These are phyloP conservation scores for Russula emetica DNA, from an alignment of 768 basidiomycete genomes.

Conservation along the genomic window DNA sequence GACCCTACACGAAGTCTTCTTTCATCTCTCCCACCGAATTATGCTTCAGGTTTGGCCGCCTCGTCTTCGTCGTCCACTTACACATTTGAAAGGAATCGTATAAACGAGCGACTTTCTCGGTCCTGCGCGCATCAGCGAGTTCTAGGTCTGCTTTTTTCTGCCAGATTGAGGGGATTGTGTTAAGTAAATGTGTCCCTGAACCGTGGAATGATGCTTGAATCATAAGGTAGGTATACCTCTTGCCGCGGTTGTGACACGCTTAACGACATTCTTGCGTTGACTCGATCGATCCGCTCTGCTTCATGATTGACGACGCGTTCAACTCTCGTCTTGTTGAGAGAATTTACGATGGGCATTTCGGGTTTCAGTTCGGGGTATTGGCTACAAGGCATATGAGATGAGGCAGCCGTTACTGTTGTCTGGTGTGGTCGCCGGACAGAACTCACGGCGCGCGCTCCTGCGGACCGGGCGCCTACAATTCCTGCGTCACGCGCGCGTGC, in stretches of 20 bases:
- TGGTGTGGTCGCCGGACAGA: no score
- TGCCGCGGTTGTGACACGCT: slow-evolving; percentile 58
- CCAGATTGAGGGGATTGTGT: not conserved
- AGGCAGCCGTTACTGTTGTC: no score
- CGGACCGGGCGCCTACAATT: no score
- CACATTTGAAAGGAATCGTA: slow-evolving; percentile 78
- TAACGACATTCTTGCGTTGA: slow-evolving; percentile 65
- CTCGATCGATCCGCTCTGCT: slow-evolving; percentile 73
- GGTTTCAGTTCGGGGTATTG: slow-evolving; percentile 58
- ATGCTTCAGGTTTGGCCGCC: slow-evolving; percentile 39
- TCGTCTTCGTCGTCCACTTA: slow-evolving; percentile 49
- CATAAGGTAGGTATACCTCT: slow-evolving; percentile 44
- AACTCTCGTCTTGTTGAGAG: slow-evolving; percentile 88
- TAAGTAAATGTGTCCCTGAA: not conserved
- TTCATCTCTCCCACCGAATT: slow-evolving; percentile 72
- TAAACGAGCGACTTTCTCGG: slow-evolving; percentile 78
- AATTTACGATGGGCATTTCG: slow-evolving; percentile 82
- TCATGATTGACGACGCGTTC: slow-evolving; percentile 88
- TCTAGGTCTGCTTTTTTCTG: slow-evolving; percentile 80
- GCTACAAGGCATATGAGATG: slow-evolving; percentile 41
- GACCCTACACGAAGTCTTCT: slow-evolving; percentile 76
- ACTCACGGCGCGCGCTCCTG: no score
- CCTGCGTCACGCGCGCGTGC: no score
- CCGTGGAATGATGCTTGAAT: not conserved
- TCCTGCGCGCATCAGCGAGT: slow-evolving; percentile 69